Evolutionary conservation across 2,329 filamentous ascomycete genomes (phyloP), one percentile per base, ranked within the genome.

Genomic region (Beauveria bassiana): DNA sequence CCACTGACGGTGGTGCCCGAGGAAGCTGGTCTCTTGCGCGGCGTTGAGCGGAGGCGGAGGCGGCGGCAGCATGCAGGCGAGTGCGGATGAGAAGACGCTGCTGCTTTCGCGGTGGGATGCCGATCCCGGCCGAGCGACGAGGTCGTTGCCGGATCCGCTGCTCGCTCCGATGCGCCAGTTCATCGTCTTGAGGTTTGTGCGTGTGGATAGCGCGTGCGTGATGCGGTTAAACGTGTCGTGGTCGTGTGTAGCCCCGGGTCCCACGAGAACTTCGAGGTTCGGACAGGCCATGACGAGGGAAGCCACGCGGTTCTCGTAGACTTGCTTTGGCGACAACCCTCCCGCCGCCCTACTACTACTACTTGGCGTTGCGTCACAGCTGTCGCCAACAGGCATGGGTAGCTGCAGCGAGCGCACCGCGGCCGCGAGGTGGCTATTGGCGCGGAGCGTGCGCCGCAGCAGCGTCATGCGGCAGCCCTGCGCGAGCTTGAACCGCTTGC

Each of bases 201-300:
- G 75, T 0, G 84, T 85, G 7, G 83, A 83, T 20, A 88, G 69
- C 0, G 85, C 84, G 63, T 88, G 80, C 61, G 83, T 80, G 10
- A 86, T 74, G 52, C 80, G 79, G 68, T 77, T 81, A 66, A 82
- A 86, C n/a, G 24, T 22, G 1, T 78, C 76, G 70, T 86, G 81
- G 60, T 81, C 75, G 68, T 86, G 86, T 3, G 72, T 70, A 2
- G 79, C 77, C 60, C 82, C 77, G 45, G 82, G 80, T 0, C 85
- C 84, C 12, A 78, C 72, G 7, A 88, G 72, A 55, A 78, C 76
- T 71, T 88, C 85, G 12, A 88, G 74, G 65, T 87, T 87, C 2
- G 85, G 85, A 61, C 85, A 88, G 0, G 83, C 80, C 84, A 86
- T 86, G 62, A 88, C 76, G 26, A 88, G 71, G 5, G 85, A 81